phyloP scores from a whole-genome alignment of 306 rosid species.

The barrel medic (Medicago truncatula) region DNA sequence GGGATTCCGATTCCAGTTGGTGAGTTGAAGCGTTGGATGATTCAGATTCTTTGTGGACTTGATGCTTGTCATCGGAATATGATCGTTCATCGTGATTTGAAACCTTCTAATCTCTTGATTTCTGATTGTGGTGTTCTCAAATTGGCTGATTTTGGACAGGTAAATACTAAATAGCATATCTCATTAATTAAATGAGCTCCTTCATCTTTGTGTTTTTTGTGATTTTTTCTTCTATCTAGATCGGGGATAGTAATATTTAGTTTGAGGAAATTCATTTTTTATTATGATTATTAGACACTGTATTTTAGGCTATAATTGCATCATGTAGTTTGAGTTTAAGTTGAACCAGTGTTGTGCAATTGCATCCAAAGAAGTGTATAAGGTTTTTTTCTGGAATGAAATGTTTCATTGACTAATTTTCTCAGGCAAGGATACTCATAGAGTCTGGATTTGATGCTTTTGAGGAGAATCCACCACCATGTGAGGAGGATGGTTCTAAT shows the following conservation, averaged over 20 bases:
- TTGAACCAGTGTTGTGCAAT: constrained; percentile 2
- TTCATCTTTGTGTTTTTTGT: too few relatives aligned
- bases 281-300: not conserved
- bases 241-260: not conserved
- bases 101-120: constrained; percentile 83
- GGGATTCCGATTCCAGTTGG: constrained; percentile 46
- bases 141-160: constrained; percentile 94
- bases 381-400: constrained; percentile 29
- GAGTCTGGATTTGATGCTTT: constrained; percentile 60
- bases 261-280: not conserved
- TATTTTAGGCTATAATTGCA: not conserved
- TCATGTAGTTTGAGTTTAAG: constrained; percentile 4
- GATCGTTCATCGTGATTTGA: constrained; percentile 93
- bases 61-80: constrained; percentile 78
- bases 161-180: not conserved
- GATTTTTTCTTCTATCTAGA: too few relatives aligned
- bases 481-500: constrained; percentile 45
- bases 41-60: constrained; percentile 83
- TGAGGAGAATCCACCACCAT: constrained; percentile 47
- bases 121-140: constrained; percentile 84
- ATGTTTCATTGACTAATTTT: constrained; percentile 30
- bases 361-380: constrained; percentile 4
- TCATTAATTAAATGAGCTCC: too few relatives aligned
- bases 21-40: constrained; percentile 85
- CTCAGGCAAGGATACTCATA: constrained; percentile 87